These are phyloP conservation scores for Millerozyma miso DNA, from an alignment of 805 yeast genomes.

Conservation along the genomic window DNA sequence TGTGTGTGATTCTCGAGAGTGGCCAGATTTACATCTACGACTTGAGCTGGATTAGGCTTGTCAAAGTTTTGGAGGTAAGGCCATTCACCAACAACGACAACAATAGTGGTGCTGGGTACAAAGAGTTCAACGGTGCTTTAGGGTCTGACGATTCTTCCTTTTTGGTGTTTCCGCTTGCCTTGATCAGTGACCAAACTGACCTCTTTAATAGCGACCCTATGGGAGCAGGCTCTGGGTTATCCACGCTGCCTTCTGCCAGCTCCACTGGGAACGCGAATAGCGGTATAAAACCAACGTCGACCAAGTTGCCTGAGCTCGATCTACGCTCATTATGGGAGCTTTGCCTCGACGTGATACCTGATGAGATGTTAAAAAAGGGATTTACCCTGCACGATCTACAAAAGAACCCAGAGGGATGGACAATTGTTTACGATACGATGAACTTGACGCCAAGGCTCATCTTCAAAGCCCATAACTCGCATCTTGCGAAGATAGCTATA, in stretches of 20 bases:
- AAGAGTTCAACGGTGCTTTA: conserved; percentile 30
- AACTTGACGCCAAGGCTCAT: conserved; percentile 26
- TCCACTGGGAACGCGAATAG: background rate
- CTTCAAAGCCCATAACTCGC: conserved; percentile 38
- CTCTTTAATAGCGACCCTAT: conserved; percentile 18
- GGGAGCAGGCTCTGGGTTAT: background rate
- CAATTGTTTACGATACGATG: conserved; percentile 37
- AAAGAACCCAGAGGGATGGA: conserved; percentile 29
- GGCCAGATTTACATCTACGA: conserved; percentile 88
- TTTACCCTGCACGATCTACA: conserved; percentile 21
- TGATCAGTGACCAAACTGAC: conserved; percentile 27
- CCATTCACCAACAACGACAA: conserved; percentile 4
- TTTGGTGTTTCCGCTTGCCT: conserved; percentile 31
- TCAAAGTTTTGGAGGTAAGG: conserved; percentile 39
- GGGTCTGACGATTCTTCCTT: conserved; percentile 32
- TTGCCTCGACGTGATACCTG: background rate
- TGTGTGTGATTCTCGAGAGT: conserved; percentile 65
- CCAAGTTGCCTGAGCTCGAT: background rate
- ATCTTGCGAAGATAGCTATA: conserved; percentile 28
- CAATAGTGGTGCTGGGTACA: conserved; percentile 1
- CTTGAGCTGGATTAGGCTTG: conserved; percentile 79
- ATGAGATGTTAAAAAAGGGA: background rate
- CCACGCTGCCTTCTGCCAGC: background rate
- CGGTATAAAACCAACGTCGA: background rate
- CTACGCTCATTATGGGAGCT: background rate